Conservation (phyloP, 306 rosid species). For the Casuarina glauca region DNA sequence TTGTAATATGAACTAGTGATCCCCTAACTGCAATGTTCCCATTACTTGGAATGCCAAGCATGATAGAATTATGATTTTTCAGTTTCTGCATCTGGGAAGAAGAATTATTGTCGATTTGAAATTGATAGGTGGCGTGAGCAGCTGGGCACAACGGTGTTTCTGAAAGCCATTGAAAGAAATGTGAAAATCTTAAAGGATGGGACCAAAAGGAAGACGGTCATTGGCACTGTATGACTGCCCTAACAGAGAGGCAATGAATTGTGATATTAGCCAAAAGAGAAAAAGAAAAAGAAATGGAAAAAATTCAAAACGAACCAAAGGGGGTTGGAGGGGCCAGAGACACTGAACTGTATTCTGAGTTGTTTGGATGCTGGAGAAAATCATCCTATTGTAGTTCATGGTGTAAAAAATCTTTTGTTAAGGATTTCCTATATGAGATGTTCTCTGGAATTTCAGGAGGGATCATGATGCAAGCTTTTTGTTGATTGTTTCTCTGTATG, state of each 20-base stretch:
- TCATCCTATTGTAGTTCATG: not conserved
- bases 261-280: not conserved
- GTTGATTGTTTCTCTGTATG: no score
- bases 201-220: not conserved
- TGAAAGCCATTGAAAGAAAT: not conserved
- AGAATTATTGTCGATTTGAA: not conserved
- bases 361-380: not conserved
- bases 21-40: not conserved
- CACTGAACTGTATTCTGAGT: not conserved
- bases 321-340: not conserved
- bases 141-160: not conserved
- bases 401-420: not conserved
- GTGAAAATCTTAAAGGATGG: not conserved
- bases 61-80: not conserved
- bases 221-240: not conserved
- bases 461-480: not conserved
- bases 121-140: not conserved
- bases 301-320: no score
- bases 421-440: not conserved
- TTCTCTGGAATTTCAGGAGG: not conserved
- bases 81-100: not conserved
- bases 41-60: not conserved
- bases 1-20: not conserved
- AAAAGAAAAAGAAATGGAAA: no score
- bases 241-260: not conserved